Evolutionary conservation across 305 asterid genomes (phyloP), one percentile per base, ranked within the genome.

Genomic region (Fraxinus sp.): DNA sequence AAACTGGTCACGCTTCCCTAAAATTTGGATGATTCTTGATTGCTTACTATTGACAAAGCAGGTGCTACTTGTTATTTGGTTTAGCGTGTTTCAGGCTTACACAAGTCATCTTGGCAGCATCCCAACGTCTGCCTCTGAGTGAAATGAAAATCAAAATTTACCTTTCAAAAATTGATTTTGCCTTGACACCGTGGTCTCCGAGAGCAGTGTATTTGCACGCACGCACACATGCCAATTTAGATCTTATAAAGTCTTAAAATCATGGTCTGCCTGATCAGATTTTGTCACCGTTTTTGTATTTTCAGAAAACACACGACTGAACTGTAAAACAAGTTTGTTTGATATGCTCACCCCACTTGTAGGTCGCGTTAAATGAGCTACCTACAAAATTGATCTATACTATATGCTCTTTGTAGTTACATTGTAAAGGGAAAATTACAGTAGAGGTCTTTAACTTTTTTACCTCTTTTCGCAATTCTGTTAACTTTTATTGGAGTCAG

Each of bases 1-100:
- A 92, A n/a, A 91, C 98, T 5, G 97, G 96, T 32, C 99, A 94
- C 49, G 97, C 99, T n/a, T 55, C 89, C 28, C 76, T 90, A 74
- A 95, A 78, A 88, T 89, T 87, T 24, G 87, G 88, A 84, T 89
- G 91, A 92, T 66, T 14, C 85, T 57, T 64, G 57, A 37, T 84
- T 52, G 77, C 85, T 81, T 5, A 35, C 79, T 13, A 16, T 75
- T 87, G 33, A 74, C 52, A 39, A 20, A 66, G 35, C 71, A 18
- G 71, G 71, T 11, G 30, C 5, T 55, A 26, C 41, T 57, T 22
- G 46, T 55, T 32, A 57, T 46, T 37, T 76, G 55, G 55, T 32
- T n/a, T 30, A 49, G 20, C 7, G 70, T 62, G 28, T 41, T 14
- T 33, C 18, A 59, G 33, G 22, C 37, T 1, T 18, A 30, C 18